These are phyloP conservation scores for Tolypocladium sp. DNA, from an alignment of 2,329 filamentous ascomycete genomes.

Conservation along the genomic window DNA sequence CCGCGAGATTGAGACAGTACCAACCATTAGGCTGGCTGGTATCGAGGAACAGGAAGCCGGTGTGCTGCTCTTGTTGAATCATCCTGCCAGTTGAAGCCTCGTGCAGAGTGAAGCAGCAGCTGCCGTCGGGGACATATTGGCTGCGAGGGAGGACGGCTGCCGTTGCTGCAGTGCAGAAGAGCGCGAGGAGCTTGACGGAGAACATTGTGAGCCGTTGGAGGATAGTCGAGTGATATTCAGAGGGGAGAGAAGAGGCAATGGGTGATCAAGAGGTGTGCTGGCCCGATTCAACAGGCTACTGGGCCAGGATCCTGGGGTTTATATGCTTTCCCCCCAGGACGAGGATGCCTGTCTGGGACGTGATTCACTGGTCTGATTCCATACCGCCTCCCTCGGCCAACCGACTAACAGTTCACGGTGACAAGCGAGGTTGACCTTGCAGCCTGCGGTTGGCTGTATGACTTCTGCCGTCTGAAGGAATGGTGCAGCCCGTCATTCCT, in stretches of 20 bases:
- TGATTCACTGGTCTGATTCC: background rate
- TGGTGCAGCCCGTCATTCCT: background rate
- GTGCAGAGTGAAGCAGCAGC: constrained; percentile 23
- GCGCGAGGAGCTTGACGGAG: constrained; percentile 3
- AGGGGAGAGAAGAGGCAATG: background rate
- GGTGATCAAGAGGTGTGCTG: background rate
- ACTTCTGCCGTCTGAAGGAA: background rate
- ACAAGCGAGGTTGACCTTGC: constrained; percentile 1
- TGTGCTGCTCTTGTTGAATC: constrained; percentile 15
- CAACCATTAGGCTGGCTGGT: constrained; percentile 13
- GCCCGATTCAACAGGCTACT: background rate
- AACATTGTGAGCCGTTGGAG: background rate
- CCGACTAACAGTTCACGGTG: background rate
- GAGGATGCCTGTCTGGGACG: background rate
- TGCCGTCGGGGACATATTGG: background rate
- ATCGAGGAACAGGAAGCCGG: constrained; percentile 17
- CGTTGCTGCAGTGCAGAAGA: constrained; percentile 11
- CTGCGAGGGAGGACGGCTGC: constrained; percentile 9
- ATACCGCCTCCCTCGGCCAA: background rate
- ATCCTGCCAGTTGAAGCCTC: constrained; percentile 12
- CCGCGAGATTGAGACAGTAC: constrained; percentile 20
- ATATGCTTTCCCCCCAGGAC: background rate
- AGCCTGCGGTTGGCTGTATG: constrained; percentile 3
- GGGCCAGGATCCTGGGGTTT: background rate
- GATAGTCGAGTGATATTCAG: background rate